Evolutionary conservation across 2,329 filamentous ascomycete species (phyloP), one percentile per base, ranked within the genome.

Genomic region (Alternaria hordeiaustralica): DNA sequence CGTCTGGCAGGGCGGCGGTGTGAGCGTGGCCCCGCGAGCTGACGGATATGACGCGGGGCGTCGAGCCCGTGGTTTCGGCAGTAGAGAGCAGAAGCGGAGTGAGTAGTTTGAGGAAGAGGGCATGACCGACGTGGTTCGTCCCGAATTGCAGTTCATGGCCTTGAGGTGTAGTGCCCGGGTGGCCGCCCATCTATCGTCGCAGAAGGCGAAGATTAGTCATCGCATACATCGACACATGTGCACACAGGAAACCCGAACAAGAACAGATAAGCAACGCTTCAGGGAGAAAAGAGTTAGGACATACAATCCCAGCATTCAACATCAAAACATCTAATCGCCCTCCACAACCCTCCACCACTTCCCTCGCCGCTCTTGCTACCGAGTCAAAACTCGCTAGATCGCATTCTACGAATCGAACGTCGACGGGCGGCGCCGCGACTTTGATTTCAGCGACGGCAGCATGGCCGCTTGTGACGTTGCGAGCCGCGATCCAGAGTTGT

Each of bases 351-450:
- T 18, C 36, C 15, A 41, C 36, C 36, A 41, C 36, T 41, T 41
- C 36, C n/a, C 36, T 41, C 15, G 36, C 36, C n/a, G 36, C 36
- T 41, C n/a, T 41, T 18, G 36, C 36, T 11, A 41, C 36, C 9
- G 36, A 41, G 36, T 18, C 36, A 3, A 41, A 41, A 11, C n/a
- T 41, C 8, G 36, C 36, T 6, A 41, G 0, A 41, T 41, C 36
- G 36, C 36, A 41, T 41, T 41, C 36, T 3, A 18, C n/a, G 5
- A 41, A 41, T 18, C 36, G 36, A 41, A 41, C 15, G 3, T 41
- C 36, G 36, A 41, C 2, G n/a, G 36, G 0, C 2, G 13, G 23
- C 1, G 13, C 23, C 0, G 3, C 5, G 1, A 12, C 12, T 25
- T 25, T 23, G 1, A 46, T 13, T 1, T 46, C 20, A 23, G 44